phyloP scores from a whole-genome alignment of 225 moss, liverwort and hornwort species.

The Neckera pumila region DNA sequence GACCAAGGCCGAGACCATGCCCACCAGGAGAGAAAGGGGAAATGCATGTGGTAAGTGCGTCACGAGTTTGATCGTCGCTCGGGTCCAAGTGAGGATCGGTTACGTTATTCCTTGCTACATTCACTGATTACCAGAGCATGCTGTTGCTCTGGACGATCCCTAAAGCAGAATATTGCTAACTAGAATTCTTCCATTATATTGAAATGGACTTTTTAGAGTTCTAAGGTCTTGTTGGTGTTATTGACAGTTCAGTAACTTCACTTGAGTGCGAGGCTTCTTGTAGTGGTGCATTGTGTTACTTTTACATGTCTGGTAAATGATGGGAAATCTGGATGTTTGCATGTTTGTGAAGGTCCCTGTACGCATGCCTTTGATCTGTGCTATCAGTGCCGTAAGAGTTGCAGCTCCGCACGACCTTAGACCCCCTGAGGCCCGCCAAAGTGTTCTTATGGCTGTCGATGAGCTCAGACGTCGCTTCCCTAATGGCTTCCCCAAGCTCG shows the following conservation, averaged over 20 bases:
- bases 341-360: conserved; percentile 75
- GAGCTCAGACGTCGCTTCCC: conserved; percentile 83
- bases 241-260: not conserved
- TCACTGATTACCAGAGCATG: not conserved
- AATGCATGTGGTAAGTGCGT: conserved; percentile 91
- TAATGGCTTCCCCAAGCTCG: conserved; percentile 85
- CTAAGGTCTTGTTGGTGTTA: not conserved
- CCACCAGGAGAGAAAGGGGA: conserved; percentile 85
- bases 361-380: conserved; percentile 85
- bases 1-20: conserved; percentile 76
- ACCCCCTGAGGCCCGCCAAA: conserved; percentile 75
- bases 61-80: not conserved
- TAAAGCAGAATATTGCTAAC: not conserved
- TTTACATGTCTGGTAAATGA: not conserved
- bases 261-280: not conserved
- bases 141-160: not conserved
- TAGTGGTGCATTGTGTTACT: not conserved
- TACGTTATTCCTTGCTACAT: not conserved
- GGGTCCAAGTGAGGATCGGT: not conserved
- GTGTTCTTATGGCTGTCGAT: conserved; percentile 86
- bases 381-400: conserved; percentile 89
- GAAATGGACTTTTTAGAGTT: not conserved
- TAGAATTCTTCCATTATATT: not conserved
- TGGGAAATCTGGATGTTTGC: conserved; percentile 10
- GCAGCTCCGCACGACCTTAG: conserved; percentile 83